Percentiles rank a stretch among this genome's conserved stretches.
phyloP scores from a whole-genome alignment of 306 rosid species.

The Sindora glabra region DNA sequence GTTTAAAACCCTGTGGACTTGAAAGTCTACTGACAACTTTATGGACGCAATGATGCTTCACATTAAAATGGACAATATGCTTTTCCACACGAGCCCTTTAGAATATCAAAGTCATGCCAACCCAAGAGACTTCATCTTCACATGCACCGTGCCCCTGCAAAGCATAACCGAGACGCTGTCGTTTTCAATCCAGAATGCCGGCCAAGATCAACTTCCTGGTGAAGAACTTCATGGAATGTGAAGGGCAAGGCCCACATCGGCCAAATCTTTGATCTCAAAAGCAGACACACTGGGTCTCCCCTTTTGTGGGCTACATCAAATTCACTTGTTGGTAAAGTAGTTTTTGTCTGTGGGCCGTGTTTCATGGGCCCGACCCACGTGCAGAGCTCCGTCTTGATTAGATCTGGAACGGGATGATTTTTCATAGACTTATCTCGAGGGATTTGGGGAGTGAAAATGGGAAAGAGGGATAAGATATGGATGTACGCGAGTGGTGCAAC shows the following conservation, averaged over 20 bases:
- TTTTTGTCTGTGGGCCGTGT: conserved; percentile 9
- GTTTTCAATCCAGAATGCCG: conserved; percentile 30
- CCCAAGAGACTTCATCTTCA: conserved; percentile 16
- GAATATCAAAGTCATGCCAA: conserved; percentile 11
- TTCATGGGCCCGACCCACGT: conserved; percentile 32
- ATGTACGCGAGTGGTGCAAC: conserved; percentile 28
- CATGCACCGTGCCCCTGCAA: conserved; percentile 34
- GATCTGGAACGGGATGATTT: no score
- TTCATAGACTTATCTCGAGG: conserved; percentile 7
- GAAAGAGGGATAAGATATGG: conserved; percentile 20
- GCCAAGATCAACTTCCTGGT: not conserved
- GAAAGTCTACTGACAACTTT: not conserved
- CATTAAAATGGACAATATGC: conserved; percentile 11
- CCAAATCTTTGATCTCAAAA: not conserved
- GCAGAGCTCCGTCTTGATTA: no score
- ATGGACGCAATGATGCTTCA: not conserved
- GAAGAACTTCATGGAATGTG: no score
- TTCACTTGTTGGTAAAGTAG: conserved; percentile 23
- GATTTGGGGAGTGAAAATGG: not conserved
- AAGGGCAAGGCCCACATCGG: conserved; percentile 15
- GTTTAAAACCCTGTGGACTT: no score
- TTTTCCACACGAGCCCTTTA: conserved; percentile 25
- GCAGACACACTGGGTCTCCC: no score
- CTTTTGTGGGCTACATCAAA: not conserved
- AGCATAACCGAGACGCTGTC: conserved; percentile 14